Evolutionary conservation across 345 rosid genomes (phyloP).

Genomic region (Laguncularia racemosa): DNA sequence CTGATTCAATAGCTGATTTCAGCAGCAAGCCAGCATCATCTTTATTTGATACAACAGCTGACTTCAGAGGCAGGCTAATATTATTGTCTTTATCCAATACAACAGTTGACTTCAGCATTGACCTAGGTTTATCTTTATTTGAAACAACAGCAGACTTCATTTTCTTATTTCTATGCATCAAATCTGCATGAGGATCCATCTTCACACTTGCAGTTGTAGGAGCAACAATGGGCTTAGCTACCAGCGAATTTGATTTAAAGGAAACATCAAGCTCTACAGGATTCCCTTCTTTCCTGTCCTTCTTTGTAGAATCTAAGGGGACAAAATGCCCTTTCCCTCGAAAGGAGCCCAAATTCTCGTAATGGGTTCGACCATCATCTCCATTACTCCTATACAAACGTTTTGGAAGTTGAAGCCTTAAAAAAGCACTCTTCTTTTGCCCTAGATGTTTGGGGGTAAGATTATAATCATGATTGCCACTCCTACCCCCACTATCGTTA

Average conservation of each 20-base stretch:
- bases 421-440: constrained; percentile 80
- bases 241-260: constrained; percentile 69
- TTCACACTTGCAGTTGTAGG: constrained; percentile 25
- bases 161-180: constrained; percentile 44
- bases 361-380: constrained; percentile 39
- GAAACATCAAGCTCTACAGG: constrained; percentile 83
- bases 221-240: constrained; percentile 58
- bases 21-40: background rate
- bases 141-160: constrained; percentile 28
- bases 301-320: constrained; percentile 25
- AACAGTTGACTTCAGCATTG: constrained; percentile 1
- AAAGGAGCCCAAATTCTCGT: constrained; percentile 26
- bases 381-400: constrained; percentile 30
- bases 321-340: constrained; percentile 43
- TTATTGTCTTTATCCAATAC: background rate
- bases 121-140: constrained; percentile 24
- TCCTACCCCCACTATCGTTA: constrained; percentile 44
- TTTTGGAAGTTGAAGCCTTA: constrained; percentile 61
- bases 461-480: constrained; percentile 33
- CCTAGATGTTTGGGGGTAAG: constrained; percentile 48
- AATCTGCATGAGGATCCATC: constrained; percentile 20
- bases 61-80: background rate
- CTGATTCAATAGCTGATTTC: constrained; percentile 22
- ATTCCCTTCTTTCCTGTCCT: constrained; percentile 43
- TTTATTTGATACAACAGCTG: background rate